Conservation (phyloP, 495 filamentous ascomycete genomes). For the Penicillium fimorum region DNA sequence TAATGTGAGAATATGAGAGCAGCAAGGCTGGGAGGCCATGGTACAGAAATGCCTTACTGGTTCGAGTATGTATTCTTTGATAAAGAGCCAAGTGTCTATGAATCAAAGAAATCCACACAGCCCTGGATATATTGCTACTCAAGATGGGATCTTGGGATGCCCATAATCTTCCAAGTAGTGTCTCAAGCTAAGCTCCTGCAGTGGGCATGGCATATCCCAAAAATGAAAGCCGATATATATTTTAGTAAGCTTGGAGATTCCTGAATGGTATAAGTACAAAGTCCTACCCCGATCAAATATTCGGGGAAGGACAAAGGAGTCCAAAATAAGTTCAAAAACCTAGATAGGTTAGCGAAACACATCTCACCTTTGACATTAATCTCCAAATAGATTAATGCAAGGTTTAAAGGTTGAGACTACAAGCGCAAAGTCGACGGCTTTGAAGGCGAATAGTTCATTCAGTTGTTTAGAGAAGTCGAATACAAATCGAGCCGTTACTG, state of each 20-base stretch:
- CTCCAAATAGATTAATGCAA: constrained; percentile 11
- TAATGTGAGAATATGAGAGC: not conserved
- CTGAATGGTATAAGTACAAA: not conserved
- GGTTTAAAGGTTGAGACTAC: constrained; percentile 33
- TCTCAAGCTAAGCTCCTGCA: not conserved
- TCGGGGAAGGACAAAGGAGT: not conserved
- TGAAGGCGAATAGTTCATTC: constrained; percentile 30
- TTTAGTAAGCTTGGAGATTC: not conserved
- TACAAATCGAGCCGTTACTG: constrained; percentile 53
- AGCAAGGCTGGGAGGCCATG: not conserved
- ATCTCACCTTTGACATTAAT: constrained; percentile 4
- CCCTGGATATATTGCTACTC: not conserved
- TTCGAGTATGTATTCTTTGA: not conserved
- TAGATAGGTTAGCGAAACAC: constrained; percentile 4
- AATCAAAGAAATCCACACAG: not conserved
- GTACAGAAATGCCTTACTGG: not conserved
- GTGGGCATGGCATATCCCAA: not conserved
- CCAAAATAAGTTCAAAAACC: not conserved
- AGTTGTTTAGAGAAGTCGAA: constrained; percentile 35
- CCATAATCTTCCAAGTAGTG: not conserved
- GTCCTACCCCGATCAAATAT: not conserved
- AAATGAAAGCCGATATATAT: not conserved
- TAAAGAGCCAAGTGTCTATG: not conserved
- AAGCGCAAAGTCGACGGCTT: constrained; percentile 39
- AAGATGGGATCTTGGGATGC: not conserved